phyloP scores from a whole-genome alignment of 2,329 filamentous ascomycete genomes.

The Claviceps sp. region DNA sequence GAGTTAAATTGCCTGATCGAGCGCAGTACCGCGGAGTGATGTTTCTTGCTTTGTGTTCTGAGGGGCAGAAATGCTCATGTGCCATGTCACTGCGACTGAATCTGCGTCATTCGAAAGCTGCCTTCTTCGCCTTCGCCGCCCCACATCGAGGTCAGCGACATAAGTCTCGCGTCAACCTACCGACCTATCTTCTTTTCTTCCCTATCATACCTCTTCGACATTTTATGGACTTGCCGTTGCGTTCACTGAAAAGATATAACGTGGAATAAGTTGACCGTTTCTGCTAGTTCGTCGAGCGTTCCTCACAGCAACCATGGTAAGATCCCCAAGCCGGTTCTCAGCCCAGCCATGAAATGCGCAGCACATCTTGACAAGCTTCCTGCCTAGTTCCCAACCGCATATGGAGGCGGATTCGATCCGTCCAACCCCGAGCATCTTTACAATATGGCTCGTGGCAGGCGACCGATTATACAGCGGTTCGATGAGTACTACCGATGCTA shows the following conservation, averaged over 20 bases:
- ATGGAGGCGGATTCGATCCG: constrained; percentile 31
- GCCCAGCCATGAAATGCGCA: not conserved
- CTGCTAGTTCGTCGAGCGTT: not conserved
- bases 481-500: constrained; percentile 99
- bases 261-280: not conserved
- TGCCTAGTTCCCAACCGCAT: constrained; percentile 16
- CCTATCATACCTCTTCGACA: not conserved
- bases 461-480: constrained; percentile 58
- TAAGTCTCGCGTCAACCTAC: not conserved
- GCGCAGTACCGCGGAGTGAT: too few relatives aligned
- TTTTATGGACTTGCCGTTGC: not conserved
- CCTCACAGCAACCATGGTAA: constrained; percentile 1
- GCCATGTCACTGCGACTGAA: not conserved
- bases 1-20: not conserved
- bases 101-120: constrained; percentile 9
- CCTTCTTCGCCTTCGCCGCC: constrained; percentile 4
- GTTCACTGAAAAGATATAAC: not conserved
- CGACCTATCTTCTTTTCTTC: not conserved
- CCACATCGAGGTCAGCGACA: not conserved
- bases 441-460: constrained; percentile 34
- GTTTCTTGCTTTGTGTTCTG: too few relatives aligned
- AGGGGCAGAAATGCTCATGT: too few relatives aligned
- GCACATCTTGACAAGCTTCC: not conserved
- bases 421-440: constrained; percentile 34
- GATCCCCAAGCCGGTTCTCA: not conserved